Evolutionary conservation across 2,329 filamentous ascomycete genomes (phyloP), one percentile per base, ranked within the genome.

Genomic region (Kalaharituber pfeilii): DNA sequence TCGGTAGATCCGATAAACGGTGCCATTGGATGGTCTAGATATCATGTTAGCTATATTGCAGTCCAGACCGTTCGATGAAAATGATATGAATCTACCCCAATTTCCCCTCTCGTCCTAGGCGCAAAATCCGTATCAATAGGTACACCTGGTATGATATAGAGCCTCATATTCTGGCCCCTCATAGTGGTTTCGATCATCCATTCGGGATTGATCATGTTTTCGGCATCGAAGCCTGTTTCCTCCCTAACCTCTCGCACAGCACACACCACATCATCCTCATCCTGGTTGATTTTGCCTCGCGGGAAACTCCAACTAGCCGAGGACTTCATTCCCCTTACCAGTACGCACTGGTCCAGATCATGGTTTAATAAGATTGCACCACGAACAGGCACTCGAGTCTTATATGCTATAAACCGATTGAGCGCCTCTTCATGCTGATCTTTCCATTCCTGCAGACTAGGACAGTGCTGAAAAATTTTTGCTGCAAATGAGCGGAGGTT

Each of bases 311-410:
- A 98, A 66, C 83, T 89, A 11, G 89, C 84, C 29, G 83, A 81
- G 67, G 94, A 96, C 73, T 96, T 98, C 86, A 88, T 98, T 15
- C 91, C 93, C 66, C 94, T 93, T 56, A 98, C 93, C 44, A 98
- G 74, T 13, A 98, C 79, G 0, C 87, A 85, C 52, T 87, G 81
- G 65, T 96, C 89, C 88, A 98, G 94, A n/a, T 77, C 78, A 57
- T 87, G 75, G 66, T 95, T 95, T 51, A 98, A 76, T 73, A 98
- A 73, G 57, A 98, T 94, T 53, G 87, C 89, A 30, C 91, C 91
- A 61, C 91, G 80, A 15, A 98, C 93, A 1, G 93, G 93, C 11
- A 98, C 84, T 51, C 88, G 78, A 5, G 83, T 89, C 71, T 98
- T 98, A 76, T 98, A 98, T 57, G 82, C 80, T 60, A 96, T 72